Evolutionary conservation across 2,329 filamentous ascomycete genomes (phyloP), one percentile per base, ranked within the genome.

Genomic region (Fusarium dlaminii): DNA sequence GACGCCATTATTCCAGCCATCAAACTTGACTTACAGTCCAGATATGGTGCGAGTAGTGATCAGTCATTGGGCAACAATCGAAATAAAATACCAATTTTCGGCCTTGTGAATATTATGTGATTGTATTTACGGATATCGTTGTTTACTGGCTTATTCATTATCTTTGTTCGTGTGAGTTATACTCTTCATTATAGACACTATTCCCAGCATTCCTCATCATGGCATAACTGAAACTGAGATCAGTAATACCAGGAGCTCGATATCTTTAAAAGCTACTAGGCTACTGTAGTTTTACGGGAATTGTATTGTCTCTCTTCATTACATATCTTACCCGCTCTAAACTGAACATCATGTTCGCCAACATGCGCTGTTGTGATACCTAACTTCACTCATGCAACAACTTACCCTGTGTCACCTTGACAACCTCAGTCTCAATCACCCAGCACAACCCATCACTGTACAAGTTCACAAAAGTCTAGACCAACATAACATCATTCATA

Each of bases 321-420:
- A 15, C 12, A 15, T 2, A 1, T 34, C 24, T 22, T 20, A 12
- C 15, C 18, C n/a, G 7, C 18, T n/a, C 8, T 18, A 8, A n/a
- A 17, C 14, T 27, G 29, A 46, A 57, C 13, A 22, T 20, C 29
- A 30, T 34, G 24, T 34, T 45, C 22, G 7, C 18, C 18, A 8
- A 22, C n/a, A 36, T 15, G 6, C 13, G 18, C 18, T 43, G 22
- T 36, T 12, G 30, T 14, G 20, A 18, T 15, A 40, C 13, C 36
- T 7, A 14, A 24, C 32, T n/a, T 36, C 15, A 14, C 29, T 30
- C 5, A 54, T 45, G 14, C 5, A 36, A 30, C 18, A 48, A 15
- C n/a, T 51, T 75, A 68, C 72, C 67, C 71, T 72, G 55, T 27
- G 63, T 45, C 29, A 29, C 32, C 51, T 55, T 36, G 20, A 55